A percentile compares a stretch with the other conserved stretches of the same genome.
Evolutionary conservation across 2,329 filamentous ascomycete genomes (phyloP).

Genomic region (Alternaria gaisen): DNA sequence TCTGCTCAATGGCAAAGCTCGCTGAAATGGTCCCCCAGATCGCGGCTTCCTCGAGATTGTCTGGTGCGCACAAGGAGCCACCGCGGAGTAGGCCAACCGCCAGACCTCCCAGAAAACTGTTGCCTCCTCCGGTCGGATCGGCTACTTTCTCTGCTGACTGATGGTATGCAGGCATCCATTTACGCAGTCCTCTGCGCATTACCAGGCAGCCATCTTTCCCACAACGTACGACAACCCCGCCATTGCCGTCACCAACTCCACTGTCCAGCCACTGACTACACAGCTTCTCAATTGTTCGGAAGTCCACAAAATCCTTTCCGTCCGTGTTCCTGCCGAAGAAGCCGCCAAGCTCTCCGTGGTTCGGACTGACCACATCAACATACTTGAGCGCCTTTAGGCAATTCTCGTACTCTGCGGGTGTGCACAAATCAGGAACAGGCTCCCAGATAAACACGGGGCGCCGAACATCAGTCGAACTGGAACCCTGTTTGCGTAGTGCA

Average conservation of each 20-base stretch:
- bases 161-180: constrained; percentile 84
- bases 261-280: constrained; percentile 48
- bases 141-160: constrained; percentile 66
- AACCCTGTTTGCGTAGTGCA: constrained; percentile 55
- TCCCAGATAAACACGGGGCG: constrained; percentile 89
- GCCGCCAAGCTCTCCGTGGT: constrained; percentile 85
- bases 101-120: constrained; percentile 79
- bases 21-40: constrained; percentile 83
- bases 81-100: constrained; percentile 63
- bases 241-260: constrained; percentile 49
- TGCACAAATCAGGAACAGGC: constrained; percentile 89
- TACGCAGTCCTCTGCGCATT: constrained; percentile 48
- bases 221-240: constrained; percentile 73
- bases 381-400: constrained; percentile 62
- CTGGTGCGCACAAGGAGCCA: constrained; percentile 57
- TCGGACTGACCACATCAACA: constrained; percentile 75
- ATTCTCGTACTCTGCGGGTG: constrained; percentile 67
- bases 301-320: constrained; percentile 47
- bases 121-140: constrained; percentile 95
- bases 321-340: constrained; percentile 71
- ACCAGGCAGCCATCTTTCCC: constrained; percentile 76
- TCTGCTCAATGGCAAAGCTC: constrained; percentile 93
- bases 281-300: constrained; percentile 53
- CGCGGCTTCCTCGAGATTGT: constrained; percentile 72
- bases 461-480: constrained; percentile 19